phyloP scores from a whole-genome alignment of 495 filamentous ascomycete species.

The Penicillium chermesinum region DNA sequence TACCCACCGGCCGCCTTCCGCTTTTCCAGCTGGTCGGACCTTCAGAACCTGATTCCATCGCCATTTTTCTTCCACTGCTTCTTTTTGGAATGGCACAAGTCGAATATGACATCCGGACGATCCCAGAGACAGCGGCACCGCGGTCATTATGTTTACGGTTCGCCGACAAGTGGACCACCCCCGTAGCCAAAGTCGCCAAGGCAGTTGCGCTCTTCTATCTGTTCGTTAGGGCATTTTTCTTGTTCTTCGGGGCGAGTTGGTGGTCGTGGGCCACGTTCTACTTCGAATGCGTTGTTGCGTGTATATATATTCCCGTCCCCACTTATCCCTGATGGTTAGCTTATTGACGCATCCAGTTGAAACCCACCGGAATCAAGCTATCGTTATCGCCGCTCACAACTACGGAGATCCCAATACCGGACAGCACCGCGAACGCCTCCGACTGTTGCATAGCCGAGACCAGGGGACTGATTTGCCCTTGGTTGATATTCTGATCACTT shows the following conservation, averaged over 20 bases:
- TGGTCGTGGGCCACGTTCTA: neutral
- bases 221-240: neutral
- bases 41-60: too few species aligned
- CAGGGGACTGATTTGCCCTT: slow-evolving; percentile 23
- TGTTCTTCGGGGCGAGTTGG: neutral
- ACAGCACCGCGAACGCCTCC: neutral
- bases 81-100: too few species aligned
- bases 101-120: too few species aligned
- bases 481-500: slow-evolving; percentile 46
- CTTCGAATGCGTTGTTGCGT: neutral
- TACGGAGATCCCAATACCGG: neutral
- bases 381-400: neutral
- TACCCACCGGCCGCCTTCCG: too few species aligned
- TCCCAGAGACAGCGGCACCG: too few species aligned
- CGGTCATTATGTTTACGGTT: neutral
- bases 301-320: too few species aligned
- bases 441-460: neutral
- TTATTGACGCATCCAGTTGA: neutral
- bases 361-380: neutral
- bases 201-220: neutral
- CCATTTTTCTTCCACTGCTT: too few species aligned
- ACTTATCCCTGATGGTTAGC: too few species aligned
- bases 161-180: neutral
- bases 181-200: neutral
- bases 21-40: too few species aligned